These are phyloP conservation scores for Auricularia cornea DNA, from an alignment of 768 basidiomycete species.

Conservation along the genomic window DNA sequence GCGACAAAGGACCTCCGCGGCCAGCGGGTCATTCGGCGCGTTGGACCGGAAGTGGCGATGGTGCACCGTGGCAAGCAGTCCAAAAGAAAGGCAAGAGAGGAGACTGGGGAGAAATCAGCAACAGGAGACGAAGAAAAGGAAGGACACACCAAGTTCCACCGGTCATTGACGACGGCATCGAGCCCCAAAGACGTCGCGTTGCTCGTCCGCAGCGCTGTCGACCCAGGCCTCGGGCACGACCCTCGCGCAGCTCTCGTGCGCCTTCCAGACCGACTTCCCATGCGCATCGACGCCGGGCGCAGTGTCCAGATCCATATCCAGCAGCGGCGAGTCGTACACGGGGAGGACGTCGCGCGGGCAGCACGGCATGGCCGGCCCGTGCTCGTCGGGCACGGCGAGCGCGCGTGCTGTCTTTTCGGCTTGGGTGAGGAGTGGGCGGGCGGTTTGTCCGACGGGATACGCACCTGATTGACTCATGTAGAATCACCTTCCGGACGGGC, in stretches of 20 bases:
- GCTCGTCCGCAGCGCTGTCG: conserved; percentile 40
- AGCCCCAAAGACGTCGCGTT: conserved; percentile 71
- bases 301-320: conserved; percentile 23
- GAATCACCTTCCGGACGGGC: too few species aligned
- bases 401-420: not conserved
- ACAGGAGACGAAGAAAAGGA: not conserved
- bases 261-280: conserved; percentile 47
- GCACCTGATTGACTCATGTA: too few species aligned
- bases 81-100: too few species aligned
- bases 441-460: conserved; percentile 8
- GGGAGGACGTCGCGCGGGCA: conserved; percentile 61
- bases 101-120: too few species aligned
- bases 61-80: too few species aligned
- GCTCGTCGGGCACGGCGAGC: conserved; percentile 26
- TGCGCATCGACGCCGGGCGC: conserved; percentile 42
- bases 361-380: conserved; percentile 48
- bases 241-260: conserved; percentile 71
- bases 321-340: conserved; percentile 59
- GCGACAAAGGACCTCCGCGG: conserved; percentile 87
- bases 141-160: conserved; percentile 80
- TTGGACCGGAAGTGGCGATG: too few species aligned
- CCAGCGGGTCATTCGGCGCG: too few species aligned
- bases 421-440: not conserved
- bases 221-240: conserved; percentile 91
- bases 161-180: conserved; percentile 78